Percentiles rank a stretch among this genome's conserved stretches.
Evolutionary conservation across 805 yeast species (phyloP).

Genomic region (Saturnispora halmiae): DNA sequence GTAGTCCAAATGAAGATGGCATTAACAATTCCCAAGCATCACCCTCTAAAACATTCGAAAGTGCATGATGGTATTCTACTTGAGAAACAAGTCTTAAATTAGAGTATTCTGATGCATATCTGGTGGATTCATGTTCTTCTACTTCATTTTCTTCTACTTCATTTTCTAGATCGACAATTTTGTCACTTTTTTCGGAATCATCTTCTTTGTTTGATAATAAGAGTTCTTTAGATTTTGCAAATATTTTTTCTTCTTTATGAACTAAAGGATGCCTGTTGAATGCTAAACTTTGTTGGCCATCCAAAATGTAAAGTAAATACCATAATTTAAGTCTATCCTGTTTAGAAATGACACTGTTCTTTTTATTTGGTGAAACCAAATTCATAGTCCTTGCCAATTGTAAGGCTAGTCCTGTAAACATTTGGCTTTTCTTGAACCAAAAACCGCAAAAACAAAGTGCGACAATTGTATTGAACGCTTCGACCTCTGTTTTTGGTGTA

Average conservation of each 20-base stretch:
- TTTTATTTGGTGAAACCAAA: constrained; percentile 27
- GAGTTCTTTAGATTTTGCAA: constrained; percentile 35
- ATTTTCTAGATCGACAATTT: constrained; percentile 3
- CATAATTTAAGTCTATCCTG: constrained; percentile 49
- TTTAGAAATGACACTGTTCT: constrained; percentile 9
- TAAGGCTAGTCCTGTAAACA: constrained; percentile 60
- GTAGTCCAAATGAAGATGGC: constrained; percentile 57
- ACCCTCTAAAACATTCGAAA: constrained; percentile 46
- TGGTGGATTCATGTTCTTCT: not conserved
- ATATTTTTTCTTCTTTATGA: constrained; percentile 35
- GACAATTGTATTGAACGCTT: constrained; percentile 51
- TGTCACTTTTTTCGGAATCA: not conserved
- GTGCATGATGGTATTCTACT: constrained; percentile 58
- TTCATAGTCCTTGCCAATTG: constrained; percentile 52
- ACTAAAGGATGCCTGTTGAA: constrained; percentile 50
- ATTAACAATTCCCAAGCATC: constrained; percentile 52
- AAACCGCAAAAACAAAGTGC: constrained; percentile 59
- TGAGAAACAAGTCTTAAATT: constrained; percentile 58
- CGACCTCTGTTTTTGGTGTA: constrained; percentile 34
- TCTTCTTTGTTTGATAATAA: constrained; percentile 18
- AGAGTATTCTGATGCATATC: constrained; percentile 23
- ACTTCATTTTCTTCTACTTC: not conserved
- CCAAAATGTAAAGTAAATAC: constrained; percentile 57
- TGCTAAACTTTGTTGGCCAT: constrained; percentile 60
- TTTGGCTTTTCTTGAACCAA: constrained; percentile 57